Percentiles rank a stretch among this genome's conserved stretches.
Conservation (phyloP, 257 asterid genomes). For the Ilex asprella region DNA sequence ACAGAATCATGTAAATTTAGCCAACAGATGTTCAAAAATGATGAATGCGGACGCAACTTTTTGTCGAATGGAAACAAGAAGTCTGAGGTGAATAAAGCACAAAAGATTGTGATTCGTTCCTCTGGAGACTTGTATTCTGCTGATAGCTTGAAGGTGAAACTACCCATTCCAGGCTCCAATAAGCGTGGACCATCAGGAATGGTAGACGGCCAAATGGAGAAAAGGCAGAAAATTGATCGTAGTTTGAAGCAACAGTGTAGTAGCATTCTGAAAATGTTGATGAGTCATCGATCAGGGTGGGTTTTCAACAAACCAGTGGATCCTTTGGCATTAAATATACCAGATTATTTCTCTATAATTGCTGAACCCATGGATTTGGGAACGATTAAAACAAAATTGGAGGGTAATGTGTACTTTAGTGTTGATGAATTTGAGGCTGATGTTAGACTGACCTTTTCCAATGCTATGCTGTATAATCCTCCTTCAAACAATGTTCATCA, state of each 20-base stretch:
- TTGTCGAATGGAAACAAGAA: slow-evolving; percentile 7
- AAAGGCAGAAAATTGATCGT: slow-evolving; percentile 50
- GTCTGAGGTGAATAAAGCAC: slow-evolving; percentile 12
- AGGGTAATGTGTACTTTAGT: slow-evolving; percentile 35
- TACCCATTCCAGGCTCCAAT: slow-evolving; percentile 15
- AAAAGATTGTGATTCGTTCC: too few relatives aligned
- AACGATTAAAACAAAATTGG: slow-evolving; percentile 50
- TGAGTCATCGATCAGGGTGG: slow-evolving; percentile 31
- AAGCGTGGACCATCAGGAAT: slow-evolving; percentile 41
- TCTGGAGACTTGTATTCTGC: background rate
- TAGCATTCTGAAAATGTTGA: slow-evolving; percentile 40
- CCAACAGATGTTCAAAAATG: slow-evolving; percentile 5
- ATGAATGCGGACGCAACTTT: slow-evolving; percentile 11
- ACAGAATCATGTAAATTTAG: slow-evolving; percentile 15
- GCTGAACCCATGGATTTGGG: slow-evolving; percentile 87
- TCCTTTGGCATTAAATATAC: slow-evolving; percentile 56
- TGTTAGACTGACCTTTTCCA: slow-evolving; percentile 60
- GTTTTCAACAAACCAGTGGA: slow-evolving; percentile 62
- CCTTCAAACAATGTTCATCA: slow-evolving; percentile 33
- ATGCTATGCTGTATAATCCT: slow-evolving; percentile 73
- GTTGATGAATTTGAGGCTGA: slow-evolving; percentile 68
- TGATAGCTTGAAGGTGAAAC: slow-evolving; percentile 10
- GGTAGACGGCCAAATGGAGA: slow-evolving; percentile 31
- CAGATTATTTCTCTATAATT: slow-evolving; percentile 61
- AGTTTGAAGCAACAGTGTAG: slow-evolving; percentile 39